These are phyloP conservation scores for Penicillium sp. DNA, from an alignment of 2,329 filamentous ascomycete genomes.

Conservation along the genomic window DNA sequence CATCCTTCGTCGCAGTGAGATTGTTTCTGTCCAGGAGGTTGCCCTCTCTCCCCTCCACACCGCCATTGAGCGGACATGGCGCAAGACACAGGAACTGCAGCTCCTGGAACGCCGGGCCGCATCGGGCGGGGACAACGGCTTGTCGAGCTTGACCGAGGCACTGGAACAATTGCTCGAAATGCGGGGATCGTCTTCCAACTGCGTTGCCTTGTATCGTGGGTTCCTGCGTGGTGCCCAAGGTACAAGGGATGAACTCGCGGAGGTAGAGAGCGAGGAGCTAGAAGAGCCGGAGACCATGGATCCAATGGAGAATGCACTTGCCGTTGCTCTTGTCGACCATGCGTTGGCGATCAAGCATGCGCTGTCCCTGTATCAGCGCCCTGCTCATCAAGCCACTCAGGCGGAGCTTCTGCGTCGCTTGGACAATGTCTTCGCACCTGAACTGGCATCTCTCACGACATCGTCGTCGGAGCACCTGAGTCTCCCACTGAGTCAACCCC, in stretches of 20 bases:
- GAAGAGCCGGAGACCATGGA: conserved; percentile 47
- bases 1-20: conserved; percentile 80
- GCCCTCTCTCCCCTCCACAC: conserved; percentile 72
- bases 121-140: conserved; percentile 66
- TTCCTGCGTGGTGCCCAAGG: conserved; percentile 56
- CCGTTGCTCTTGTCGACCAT: conserved; percentile 82
- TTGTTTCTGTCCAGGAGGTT: conserved; percentile 63
- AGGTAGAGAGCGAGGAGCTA: conserved; percentile 39
- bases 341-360: conserved; percentile 82
- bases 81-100: conserved; percentile 82
- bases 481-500: conserved; percentile 41
- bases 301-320: conserved; percentile 69
- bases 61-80: conserved; percentile 81
- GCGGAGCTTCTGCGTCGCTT: conserved; percentile 37
- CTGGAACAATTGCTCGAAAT: conserved; percentile 73
- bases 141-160: conserved; percentile 66
- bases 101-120: conserved; percentile 67
- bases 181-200: conserved; percentile 66
- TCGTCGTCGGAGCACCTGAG: conserved; percentile 23
- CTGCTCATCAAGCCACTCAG: conserved; percentile 49
- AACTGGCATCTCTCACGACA: conserved; percentile 58
- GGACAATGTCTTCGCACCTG: conserved; percentile 51
- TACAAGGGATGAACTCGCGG: conserved; percentile 39
- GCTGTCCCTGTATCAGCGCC: conserved; percentile 60
- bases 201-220: conserved; percentile 70